phyloP scores from a whole-genome alignment of 31 red algal genomes.

The Pterothamnion heteromorphum region DNA sequence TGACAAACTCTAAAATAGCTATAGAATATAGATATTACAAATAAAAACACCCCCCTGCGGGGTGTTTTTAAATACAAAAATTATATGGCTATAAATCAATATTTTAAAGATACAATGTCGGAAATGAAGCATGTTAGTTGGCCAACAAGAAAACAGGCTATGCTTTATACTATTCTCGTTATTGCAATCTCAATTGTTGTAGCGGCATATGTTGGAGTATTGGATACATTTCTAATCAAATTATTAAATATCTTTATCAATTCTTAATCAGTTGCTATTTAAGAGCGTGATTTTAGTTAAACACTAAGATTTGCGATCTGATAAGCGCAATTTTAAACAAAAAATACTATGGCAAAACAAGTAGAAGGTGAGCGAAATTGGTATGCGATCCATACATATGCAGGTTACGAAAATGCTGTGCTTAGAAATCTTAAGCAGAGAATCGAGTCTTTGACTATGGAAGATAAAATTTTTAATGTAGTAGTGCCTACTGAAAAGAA shows the following conservation, averaged over 20 bases:
- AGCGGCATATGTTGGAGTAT: background rate
- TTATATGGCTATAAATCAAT: background rate
- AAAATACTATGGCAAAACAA: conserved; percentile 7
- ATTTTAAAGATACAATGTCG: background rate
- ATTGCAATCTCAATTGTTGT: background rate
- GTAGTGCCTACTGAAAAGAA: background rate
- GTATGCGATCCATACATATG: conserved; percentile 12
- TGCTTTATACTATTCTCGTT: background rate
- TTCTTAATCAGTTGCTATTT: background rate
- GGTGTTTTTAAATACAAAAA: background rate
- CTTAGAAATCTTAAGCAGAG: background rate
- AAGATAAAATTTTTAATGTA: background rate
- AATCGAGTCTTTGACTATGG: background rate
- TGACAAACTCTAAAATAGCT: background rate
- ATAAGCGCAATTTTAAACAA: too few species aligned
- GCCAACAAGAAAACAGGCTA: background rate
- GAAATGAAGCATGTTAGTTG: background rate
- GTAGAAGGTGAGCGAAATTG: background rate
- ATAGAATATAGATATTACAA: background rate
- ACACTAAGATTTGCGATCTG: too few species aligned
- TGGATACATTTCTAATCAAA: background rate
- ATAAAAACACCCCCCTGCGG: too few species aligned
- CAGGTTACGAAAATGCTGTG: conserved; percentile 25
- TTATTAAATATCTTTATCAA: background rate
- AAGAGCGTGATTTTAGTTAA: background rate